Conservation (phyloP, 768 basidiomycete genomes). For the Kwoniella mangroviensis region DNA sequence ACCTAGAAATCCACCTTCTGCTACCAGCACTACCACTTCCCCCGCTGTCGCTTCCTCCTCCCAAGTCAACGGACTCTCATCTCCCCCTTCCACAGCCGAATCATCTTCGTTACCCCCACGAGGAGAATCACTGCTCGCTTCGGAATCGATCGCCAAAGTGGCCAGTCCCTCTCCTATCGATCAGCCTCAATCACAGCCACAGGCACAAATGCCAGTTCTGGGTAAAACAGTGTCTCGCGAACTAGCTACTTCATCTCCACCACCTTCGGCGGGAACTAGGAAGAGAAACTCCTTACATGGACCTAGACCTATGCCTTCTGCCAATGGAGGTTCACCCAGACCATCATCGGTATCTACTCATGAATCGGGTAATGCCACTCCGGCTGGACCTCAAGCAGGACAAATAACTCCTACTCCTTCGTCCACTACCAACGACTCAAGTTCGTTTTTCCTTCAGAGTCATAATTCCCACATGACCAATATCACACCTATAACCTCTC, state of each 20-base stretch:
- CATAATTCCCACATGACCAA: conserved; percentile 7
- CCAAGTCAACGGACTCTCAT: neutral
- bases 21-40: neutral
- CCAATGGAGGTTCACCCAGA: conserved; percentile 4
- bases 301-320: conserved; percentile 27
- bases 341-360: conserved; percentile 10
- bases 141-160: neutral
- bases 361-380: neutral
- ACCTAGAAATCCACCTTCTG: neutral
- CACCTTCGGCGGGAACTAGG: conserved; percentile 3
- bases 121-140: neutral
- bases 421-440: conserved; percentile 20
- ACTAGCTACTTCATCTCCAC: conserved; percentile 12
- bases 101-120: neutral
- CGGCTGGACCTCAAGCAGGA: neutral
- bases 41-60: too few species aligned
- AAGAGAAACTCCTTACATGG: conserved; percentile 25
- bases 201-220: neutral
- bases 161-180: neutral
- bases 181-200: neutral
- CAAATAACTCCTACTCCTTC: conserved; percentile 15
- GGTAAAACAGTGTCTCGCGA: conserved; percentile 16
- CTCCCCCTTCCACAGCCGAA: neutral
- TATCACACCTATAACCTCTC: conserved; percentile 24
- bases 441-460: conserved; percentile 13